A percentile compares a stretch with the other conserved stretches of the same genome.
phyloP scores from a whole-genome alignment of 2,329 filamentous ascomycete genomes.

The Talaromyces sp. region DNA sequence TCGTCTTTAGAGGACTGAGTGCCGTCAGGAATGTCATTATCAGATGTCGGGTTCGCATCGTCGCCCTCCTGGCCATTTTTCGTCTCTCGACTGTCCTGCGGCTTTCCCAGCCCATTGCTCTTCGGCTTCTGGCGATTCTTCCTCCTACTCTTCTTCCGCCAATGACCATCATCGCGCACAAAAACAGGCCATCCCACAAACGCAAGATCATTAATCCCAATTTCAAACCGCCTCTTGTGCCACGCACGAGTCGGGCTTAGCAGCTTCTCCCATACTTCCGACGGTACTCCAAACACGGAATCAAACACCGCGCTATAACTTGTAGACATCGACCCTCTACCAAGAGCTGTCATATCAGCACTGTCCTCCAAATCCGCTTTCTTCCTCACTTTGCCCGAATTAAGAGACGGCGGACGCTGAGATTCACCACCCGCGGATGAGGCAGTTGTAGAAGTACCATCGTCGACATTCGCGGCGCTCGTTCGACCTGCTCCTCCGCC shows the following conservation, averaged over 20 bases:
- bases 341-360: slow-evolving; percentile 25
- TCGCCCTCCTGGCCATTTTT: slow-evolving; percentile 28
- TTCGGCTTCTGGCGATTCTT: slow-evolving; percentile 37
- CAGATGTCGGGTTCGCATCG: slow-evolving; percentile 18
- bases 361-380: slow-evolving; percentile 35
- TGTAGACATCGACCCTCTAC: slow-evolving; percentile 27
- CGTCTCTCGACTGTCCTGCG: slow-evolving; percentile 35
- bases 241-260: slow-evolving; percentile 71
- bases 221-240: slow-evolving; percentile 78
- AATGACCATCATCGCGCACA: slow-evolving; percentile 71
- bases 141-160: slow-evolving; percentile 63
- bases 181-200: slow-evolving; percentile 83
- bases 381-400: slow-evolving; percentile 32
- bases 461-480: slow-evolving; percentile 36
- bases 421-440: slow-evolving; percentile 30
- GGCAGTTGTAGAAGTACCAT: slow-evolving; percentile 24
- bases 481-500: slow-evolving; percentile 25
- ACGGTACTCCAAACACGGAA: slow-evolving; percentile 68
- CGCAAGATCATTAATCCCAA: slow-evolving; percentile 73
- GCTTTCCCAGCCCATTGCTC: slow-evolving; percentile 26
- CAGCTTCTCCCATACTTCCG: slow-evolving; percentile 75
- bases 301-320: slow-evolving; percentile 44
- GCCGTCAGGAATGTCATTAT: background rate
- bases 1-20: slow-evolving; percentile 15
- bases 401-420: slow-evolving; percentile 33